Evolutionary conservation across 345 rosid genomes (phyloP), one percentile per base, ranked within the genome.

Genomic region (Toxicodendron radicans): DNA sequence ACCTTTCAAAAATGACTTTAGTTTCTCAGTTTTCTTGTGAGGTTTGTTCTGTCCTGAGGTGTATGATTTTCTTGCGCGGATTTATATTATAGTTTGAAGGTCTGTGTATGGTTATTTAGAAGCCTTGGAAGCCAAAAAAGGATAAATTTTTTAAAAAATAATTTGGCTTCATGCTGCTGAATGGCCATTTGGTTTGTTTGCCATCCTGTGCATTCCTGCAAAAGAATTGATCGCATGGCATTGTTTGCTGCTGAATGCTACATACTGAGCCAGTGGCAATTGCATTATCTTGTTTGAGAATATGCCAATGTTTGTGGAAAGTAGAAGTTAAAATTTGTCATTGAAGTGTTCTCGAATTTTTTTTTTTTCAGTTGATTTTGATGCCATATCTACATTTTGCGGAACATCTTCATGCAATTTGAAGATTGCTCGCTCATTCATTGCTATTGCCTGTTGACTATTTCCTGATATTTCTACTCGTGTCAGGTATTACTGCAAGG

Each of bases 401-500:
- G 33, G 14, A n/a, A 30, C 7, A 46, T 45, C 17, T 45, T 11
- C 5, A 45, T 58, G 27, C 45, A 45, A 24, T 16, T 45, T 71
- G 66, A 71, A 46, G 45, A 32, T 14, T 46, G 66, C 14, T 7
- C 0, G 46, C 18, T 38, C 32, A 59, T 56, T 41, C 23, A 57
- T 59, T 24, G 30, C 54, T 38, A 57, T 24, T 41, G 14, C 23
- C 38, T 57, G 43, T 13, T 5, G 13, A 7, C 30, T 32, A 52
- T 17, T 35, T 16, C 62, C 33, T 41, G 24, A 41, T 13, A 57
- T 24, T 30, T 43, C 64, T 23, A 52, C 24, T 33, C 78, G 74
- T 68, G 17, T 72, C 78, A 94, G 98, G 81, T 85, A 74, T 77
- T 87, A 45, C 74, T 92, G 78, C 86, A 85, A 78, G 94, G 92